Evolutionary conservation across 768 basidiomycete genomes (phyloP).

Genomic region (Boletus fagicola): DNA sequence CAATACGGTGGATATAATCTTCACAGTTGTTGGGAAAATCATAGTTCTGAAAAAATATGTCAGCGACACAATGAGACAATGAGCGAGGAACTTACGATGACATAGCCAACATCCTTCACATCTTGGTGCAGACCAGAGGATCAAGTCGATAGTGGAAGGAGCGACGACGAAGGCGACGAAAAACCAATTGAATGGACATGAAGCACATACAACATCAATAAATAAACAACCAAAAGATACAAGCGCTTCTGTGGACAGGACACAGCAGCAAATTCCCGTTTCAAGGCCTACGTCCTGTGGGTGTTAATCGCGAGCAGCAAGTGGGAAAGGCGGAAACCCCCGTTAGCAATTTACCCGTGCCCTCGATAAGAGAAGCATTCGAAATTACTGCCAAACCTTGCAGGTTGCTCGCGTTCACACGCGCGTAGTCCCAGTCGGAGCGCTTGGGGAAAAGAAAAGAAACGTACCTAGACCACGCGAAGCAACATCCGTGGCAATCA

Average conservation of each 20-base stretch:
- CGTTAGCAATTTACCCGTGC: constrained; percentile 27
- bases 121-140: constrained; percentile 51
- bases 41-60: constrained; percentile 62
- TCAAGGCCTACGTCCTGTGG: constrained; percentile 26
- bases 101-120: constrained; percentile 99
- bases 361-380: constrained; percentile 19
- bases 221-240: constrained; percentile 25
- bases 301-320: constrained; percentile 25
- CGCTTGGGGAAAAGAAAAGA: constrained; percentile 37
- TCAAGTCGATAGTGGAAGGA: constrained; percentile 33
- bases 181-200: constrained; percentile 24
- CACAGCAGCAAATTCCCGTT: constrained; percentile 24
- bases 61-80: constrained; percentile 3
- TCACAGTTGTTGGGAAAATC: constrained; percentile 98
- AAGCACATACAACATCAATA: constrained; percentile 37
- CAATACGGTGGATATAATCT: constrained; percentile 99
- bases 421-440: constrained; percentile 32
- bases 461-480: constrained; percentile 99
- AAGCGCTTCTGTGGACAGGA: constrained; percentile 34
- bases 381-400: constrained; percentile 30
- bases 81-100: constrained; percentile 65
- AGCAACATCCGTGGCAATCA: constrained; percentile 98
- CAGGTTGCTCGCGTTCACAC: constrained; percentile 32
- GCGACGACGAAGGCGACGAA: constrained; percentile 7
- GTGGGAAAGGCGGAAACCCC: constrained; percentile 10